Evolutionary conservation across 2,329 filamentous ascomycete genomes (phyloP).

Genomic region (Microascus cirrosus): DNA sequence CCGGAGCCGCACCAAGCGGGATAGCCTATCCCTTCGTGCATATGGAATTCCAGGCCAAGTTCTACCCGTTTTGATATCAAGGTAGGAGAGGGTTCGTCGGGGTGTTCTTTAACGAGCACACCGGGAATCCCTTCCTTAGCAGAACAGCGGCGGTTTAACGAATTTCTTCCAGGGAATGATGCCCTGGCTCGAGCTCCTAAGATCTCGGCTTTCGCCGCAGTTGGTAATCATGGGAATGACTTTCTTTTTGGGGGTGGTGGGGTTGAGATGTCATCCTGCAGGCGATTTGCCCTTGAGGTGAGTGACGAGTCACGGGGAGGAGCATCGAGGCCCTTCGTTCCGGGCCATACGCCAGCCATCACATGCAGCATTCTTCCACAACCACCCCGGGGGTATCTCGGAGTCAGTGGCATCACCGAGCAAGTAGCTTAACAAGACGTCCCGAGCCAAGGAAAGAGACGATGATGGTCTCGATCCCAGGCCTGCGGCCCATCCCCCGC

Average conservation of each 20-base stretch:
- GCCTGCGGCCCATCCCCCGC: neutral
- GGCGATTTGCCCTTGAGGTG: neutral
- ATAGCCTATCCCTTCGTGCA: neutral
- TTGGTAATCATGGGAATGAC: neutral
- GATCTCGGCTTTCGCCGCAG: too few relatives aligned
- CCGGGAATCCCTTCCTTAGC: too few relatives aligned
- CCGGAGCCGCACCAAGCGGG: neutral
- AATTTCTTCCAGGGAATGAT: too few relatives aligned
- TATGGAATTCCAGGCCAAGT: neutral
- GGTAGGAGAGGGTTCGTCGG: neutral
- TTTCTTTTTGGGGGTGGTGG: neutral
- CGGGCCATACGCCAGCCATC: too few relatives aligned
- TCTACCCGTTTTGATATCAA: neutral
- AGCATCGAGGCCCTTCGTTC: neutral
- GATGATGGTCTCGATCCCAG: neutral
- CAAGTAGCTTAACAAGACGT: neutral
- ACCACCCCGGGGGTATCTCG: neutral
- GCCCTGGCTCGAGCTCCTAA: too few relatives aligned
- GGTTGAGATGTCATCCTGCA: neutral
- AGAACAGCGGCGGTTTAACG: too few relatives aligned
- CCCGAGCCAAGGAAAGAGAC: neutral
- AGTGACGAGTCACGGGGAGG: neutral
- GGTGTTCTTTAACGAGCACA: neutral
- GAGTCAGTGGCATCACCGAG: neutral
- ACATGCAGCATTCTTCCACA: neutral